phyloP scores from a whole-genome alignment of 352 stramenopile species.

The Globisporangium canariense region DNA sequence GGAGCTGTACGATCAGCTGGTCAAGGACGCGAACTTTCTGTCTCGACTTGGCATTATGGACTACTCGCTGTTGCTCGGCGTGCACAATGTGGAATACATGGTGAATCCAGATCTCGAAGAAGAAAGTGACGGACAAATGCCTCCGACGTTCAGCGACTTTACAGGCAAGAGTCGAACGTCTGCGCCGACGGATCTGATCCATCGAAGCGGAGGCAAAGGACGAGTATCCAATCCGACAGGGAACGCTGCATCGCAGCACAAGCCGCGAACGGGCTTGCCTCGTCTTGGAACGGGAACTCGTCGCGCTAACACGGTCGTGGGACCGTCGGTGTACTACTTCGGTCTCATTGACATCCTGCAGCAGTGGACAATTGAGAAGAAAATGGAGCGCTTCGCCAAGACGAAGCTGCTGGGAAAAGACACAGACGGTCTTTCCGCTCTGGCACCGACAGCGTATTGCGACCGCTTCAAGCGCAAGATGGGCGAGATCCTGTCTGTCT shows the following conservation, averaged over 20 bases:
- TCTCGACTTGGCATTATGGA: slow-evolving; percentile 88
- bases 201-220: slow-evolving; percentile 24
- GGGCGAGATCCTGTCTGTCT: slow-evolving; percentile 78
- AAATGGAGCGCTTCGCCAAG: slow-evolving; percentile 87
- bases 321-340: slow-evolving; percentile 87
- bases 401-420: slow-evolving; percentile 81
- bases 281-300: slow-evolving; percentile 65
- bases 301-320: slow-evolving; percentile 83
- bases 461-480: slow-evolving; percentile 88
- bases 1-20: slow-evolving; percentile 81
- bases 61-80: slow-evolving; percentile 87
- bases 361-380: slow-evolving; percentile 90
- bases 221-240: slow-evolving; percentile 19
- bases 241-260: slow-evolving; percentile 21
- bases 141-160: slow-evolving; percentile 2
- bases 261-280: slow-evolving; percentile 39
- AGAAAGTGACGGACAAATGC: slow-evolving; percentile 19
- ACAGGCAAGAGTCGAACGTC: slow-evolving; percentile 14
- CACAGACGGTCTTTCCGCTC: slow-evolving; percentile 72
- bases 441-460: slow-evolving; percentile 80
- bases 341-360: slow-evolving; percentile 87
- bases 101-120: slow-evolving; percentile 75
- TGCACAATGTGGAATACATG: slow-evolving; percentile 89
- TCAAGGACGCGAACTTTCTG: slow-evolving; percentile 86
- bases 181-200: slow-evolving; percentile 29